A percentile compares a stretch with the other conserved stretches of the same genome.
phyloP scores from a whole-genome alignment of 768 basidiomycete species.

The Lactarius quietus region DNA sequence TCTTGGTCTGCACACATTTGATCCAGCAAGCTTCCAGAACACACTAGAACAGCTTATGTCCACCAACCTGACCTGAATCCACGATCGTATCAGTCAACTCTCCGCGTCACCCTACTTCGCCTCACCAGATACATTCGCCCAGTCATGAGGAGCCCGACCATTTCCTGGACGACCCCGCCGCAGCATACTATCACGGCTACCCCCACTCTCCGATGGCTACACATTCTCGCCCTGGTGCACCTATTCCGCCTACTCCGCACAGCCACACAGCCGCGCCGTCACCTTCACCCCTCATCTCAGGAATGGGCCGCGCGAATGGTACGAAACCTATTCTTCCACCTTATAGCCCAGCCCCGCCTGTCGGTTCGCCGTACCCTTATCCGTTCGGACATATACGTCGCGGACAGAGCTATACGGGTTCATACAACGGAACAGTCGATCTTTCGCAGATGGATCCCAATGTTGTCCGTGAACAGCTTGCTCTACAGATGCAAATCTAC shows the following conservation, averaged over 20 bases:
- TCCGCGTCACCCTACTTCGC: conserved; percentile 3
- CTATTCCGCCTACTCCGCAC: conserved; percentile 76
- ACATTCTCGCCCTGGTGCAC: conserved; percentile 58
- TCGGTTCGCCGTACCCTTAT: conserved; percentile 76
- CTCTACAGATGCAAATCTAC: conserved; percentile 73
- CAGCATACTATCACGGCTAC: conserved; percentile 57
- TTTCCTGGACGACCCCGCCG: conserved; percentile 56
- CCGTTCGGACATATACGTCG: conserved; percentile 73
- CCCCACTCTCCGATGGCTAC: conserved; percentile 41
- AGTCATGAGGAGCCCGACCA: conserved; percentile 56
- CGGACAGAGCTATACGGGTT: conserved; percentile 34
- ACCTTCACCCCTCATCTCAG: conserved; percentile 61
- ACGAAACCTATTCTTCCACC: conserved; percentile 36
- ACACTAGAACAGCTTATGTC: conserved; percentile 23
- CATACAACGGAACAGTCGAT: conserved; percentile 35
- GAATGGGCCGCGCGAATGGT: conserved; percentile 40
- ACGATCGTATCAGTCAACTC: conserved; percentile 1
- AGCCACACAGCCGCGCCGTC: conserved; percentile 71
- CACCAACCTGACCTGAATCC: conserved; percentile 11
- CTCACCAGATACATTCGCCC: conserved; percentile 31
- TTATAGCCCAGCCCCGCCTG: conserved; percentile 52
- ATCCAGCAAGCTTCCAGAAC: conserved; percentile 18
- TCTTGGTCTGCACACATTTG: conserved; percentile 24
- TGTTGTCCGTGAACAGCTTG: conserved; percentile 65
- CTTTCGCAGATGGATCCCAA: conserved; percentile 39